Conservation (phyloP, 2,329 filamentous ascomycete genomes). For the Chrysoporthe austroafricana region DNA sequence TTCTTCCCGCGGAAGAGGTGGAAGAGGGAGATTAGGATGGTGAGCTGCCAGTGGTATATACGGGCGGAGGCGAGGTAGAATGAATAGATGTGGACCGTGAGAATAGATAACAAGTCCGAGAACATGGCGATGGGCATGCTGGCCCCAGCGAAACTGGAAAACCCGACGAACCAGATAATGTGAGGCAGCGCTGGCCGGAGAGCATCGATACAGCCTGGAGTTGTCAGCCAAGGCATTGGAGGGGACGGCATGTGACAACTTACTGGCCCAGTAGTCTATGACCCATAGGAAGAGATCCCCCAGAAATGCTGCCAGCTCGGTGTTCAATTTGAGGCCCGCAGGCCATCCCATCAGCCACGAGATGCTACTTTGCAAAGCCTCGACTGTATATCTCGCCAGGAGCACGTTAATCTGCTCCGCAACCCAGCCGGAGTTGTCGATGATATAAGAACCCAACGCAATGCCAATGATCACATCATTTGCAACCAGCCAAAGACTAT, state of each 20-base stretch:
- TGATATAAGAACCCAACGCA: conserved; percentile 92
- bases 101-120: conserved; percentile 86
- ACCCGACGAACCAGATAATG: conserved; percentile 90
- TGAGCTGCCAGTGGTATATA: conserved; percentile 98
- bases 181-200: conserved; percentile 80
- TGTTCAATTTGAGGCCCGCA: conserved; percentile 92
- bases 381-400: conserved; percentile 81
- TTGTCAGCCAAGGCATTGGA: conserved; percentile 32
- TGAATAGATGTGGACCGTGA: conserved; percentile 95
- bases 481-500: conserved; percentile 95
- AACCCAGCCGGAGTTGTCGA: conserved; percentile 88
- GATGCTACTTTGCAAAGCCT: conserved; percentile 86
- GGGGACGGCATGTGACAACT: conserved; percentile 36
- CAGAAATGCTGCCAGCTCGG: conserved; percentile 88
- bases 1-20: conserved; percentile 98
- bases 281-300: conserved; percentile 98
- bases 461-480: conserved; percentile 99
- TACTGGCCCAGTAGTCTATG: conserved; percentile 95
- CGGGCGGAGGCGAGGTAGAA: conserved; percentile 97
- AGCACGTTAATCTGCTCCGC: conserved; percentile 77
- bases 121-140: conserved; percentile 97
- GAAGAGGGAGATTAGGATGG: conserved; percentile 95
- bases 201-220: conserved; percentile 72
- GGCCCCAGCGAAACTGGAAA: conserved; percentile 92
- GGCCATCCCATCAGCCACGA: conserved; percentile 96